Evolutionary conservation across 1,284 basidiomycete genomes (phyloP), one percentile per base, ranked within the genome.

Genomic region (Trichosporon sp.): DNA sequence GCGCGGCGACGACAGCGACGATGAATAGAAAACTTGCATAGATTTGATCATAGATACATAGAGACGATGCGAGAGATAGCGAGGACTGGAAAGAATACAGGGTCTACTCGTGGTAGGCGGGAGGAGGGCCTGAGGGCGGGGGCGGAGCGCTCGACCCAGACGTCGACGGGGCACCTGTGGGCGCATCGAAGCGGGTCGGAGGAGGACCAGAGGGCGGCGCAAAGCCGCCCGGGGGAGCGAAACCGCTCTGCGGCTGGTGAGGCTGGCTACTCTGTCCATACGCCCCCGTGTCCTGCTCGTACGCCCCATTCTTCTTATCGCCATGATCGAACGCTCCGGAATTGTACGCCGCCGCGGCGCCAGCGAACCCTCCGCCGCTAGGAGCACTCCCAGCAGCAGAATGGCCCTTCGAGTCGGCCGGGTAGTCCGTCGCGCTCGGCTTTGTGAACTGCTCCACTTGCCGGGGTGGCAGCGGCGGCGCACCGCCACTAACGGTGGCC

Each of bases 161-260:
- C 8, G 38, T 40, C 38, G 38, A 10, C 2, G 59, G 31, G 12
- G 59, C 32, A 4, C 31, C 59, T 1, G 16, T 32, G 14, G 59
- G 59, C 59, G 59, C 32, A 8, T 7, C 31, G 32, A 2, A 35
- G 1, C 21, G 59, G 6, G 31, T 35, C 32, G 59, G 59, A 12
- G 59, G 59, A 5, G 59, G 59, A n/a, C 59, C 59, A 7, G 59
- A 1, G n/a, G 59, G 59, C 31, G 56, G 56, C 56, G 56, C 56
- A 12, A 61, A 61, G 11, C 56, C 56, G 14, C 56, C 56, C 7
- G 26, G 56, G 31, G 59, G 59, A 32, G 59, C 59, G 59, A 63
- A 63, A 6, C 59, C 59, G 59, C 31, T 35, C 59, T 32, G 59
- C 32, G 59, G 32, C 59, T 54, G 51, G 5, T 54, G 51, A 19